Conservation (phyloP, 495 filamentous ascomycete species). For the Penicillium coprophilum region DNA sequence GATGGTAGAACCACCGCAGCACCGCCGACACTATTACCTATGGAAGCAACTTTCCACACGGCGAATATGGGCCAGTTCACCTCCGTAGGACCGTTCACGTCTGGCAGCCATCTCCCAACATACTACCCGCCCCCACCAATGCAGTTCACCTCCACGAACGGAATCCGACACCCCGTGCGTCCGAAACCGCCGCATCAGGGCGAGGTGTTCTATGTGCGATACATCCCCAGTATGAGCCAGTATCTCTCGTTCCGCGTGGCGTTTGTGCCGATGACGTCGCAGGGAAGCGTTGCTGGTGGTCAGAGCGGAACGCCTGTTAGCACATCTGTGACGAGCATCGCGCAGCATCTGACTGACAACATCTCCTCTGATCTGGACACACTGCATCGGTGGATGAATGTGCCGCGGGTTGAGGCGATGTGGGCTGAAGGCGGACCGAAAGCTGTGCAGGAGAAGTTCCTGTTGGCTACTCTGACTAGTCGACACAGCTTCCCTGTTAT, state of each 20-base stretch:
- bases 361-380: slow-evolving; percentile 65
- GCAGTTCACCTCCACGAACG: slow-evolving; percentile 76
- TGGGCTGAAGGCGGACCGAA: slow-evolving; percentile 74
- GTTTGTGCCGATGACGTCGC: slow-evolving; percentile 32
- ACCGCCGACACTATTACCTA: slow-evolving; percentile 13
- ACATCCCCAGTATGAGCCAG: slow-evolving; percentile 75
- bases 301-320: slow-evolving; percentile 27
- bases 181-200: slow-evolving; percentile 87
- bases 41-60: slow-evolving; percentile 29
- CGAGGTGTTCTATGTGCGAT: slow-evolving; percentile 86
- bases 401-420: slow-evolving; percentile 74
- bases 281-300: background rate
- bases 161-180: slow-evolving; percentile 80
- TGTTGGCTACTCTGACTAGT: slow-evolving; percentile 60
- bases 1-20: slow-evolving; percentile 35
- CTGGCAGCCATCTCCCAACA: slow-evolving; percentile 78
- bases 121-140: slow-evolving; percentile 83
- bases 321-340: slow-evolving; percentile 27
- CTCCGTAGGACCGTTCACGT: slow-evolving; percentile 68
- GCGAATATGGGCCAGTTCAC: slow-evolving; percentile 61
- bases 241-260: slow-evolving; percentile 88
- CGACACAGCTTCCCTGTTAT: slow-evolving; percentile 87
- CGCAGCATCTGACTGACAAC: slow-evolving; percentile 31
- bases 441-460: slow-evolving; percentile 64
- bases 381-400: slow-evolving; percentile 86